Percentiles rank a stretch among this genome's conserved stretches.
Evolutionary conservation across 306 rosid species (phyloP).

Genomic region (Begonia loranthoides): DNA sequence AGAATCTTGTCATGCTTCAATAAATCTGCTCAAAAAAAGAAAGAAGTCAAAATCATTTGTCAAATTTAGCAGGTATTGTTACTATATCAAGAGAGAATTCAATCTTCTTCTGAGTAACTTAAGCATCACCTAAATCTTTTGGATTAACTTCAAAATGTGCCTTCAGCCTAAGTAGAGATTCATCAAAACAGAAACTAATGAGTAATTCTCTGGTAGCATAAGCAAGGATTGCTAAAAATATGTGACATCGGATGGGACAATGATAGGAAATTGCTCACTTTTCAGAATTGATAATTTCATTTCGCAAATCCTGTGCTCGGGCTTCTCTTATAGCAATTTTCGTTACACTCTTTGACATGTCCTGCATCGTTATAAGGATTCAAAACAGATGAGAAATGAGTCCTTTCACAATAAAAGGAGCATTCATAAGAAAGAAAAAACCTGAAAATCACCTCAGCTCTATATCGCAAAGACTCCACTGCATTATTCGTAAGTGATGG

Average conservation of each 20-base stretch:
- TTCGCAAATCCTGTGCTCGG: constrained; percentile 84
- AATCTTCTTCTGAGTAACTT: constrained; percentile 9
- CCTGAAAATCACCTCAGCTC: constrained; percentile 69
- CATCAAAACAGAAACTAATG: constrained; percentile 8
- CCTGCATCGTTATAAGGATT: constrained; percentile 27
- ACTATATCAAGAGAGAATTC: neutral
- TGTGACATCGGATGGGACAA: neutral
- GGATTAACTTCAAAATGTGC: constrained; percentile 68
- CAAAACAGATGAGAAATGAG: neutral
- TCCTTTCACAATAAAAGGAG: neutral
- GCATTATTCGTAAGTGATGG: constrained; percentile 63
- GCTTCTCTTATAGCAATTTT: constrained; percentile 75
- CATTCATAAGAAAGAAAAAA: neutral
- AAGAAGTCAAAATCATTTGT: neutral
- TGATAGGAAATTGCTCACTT: constrained; percentile 41
- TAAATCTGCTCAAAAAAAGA: constrained; percentile 40
- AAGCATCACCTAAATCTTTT: constrained; percentile 50
- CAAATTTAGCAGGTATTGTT: too few relatives aligned
- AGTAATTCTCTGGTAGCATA: neutral
- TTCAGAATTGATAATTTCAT: constrained; percentile 85
- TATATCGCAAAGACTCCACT: constrained; percentile 79
- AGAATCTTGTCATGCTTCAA: constrained; percentile 86
- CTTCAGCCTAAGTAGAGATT: constrained; percentile 37
- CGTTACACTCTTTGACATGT: constrained; percentile 77
- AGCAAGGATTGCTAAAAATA: constrained; percentile 3